Percentiles rank a stretch among this genome's conserved stretches.
These are phyloP conservation scores for Perkinsus chesapeaki DNA, from an alignment of 169 alveolate species.

Conservation along the genomic window DNA sequence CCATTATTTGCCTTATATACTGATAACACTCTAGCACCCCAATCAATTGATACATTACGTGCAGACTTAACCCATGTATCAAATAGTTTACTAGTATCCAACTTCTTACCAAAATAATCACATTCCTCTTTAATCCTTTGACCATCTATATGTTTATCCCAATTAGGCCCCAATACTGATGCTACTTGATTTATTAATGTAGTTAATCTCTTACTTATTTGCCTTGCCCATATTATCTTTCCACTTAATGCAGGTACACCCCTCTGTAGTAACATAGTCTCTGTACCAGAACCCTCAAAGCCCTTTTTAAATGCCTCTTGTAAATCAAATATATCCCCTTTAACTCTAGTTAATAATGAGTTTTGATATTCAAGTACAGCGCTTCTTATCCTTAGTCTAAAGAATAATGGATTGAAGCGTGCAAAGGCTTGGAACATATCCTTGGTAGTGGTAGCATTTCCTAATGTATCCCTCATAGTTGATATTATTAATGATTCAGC, in stretches of 20 bases:
- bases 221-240: constrained; percentile 86
- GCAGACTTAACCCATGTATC: constrained; percentile 38
- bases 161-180: constrained; percentile 81
- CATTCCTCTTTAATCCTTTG: constrained; percentile 80
- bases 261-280: constrained; percentile 70
- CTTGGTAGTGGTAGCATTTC: constrained; percentile 84
- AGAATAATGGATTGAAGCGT: constrained; percentile 86
- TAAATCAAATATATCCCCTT: constrained; percentile 75
- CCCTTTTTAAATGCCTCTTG: constrained; percentile 77
- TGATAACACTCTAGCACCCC: background rate
- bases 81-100: constrained; percentile 52
- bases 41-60: constrained; percentile 25
- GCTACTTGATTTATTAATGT: constrained; percentile 55
- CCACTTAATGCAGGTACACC: constrained; percentile 91
- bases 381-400: constrained; percentile 88
- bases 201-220: constrained; percentile 59
- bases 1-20: constrained; percentile 12
- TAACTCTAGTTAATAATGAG: constrained; percentile 58
- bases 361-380: constrained; percentile 95
- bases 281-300: constrained; percentile 78
- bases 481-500: constrained; percentile 89
- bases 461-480: constrained; percentile 85
- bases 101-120: constrained; percentile 74
- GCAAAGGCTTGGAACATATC: constrained; percentile 92
- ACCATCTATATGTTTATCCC: constrained; percentile 89